phyloP scores from a whole-genome alignment of 768 basidiomycete species.

The Hydnum rufescens region DNA sequence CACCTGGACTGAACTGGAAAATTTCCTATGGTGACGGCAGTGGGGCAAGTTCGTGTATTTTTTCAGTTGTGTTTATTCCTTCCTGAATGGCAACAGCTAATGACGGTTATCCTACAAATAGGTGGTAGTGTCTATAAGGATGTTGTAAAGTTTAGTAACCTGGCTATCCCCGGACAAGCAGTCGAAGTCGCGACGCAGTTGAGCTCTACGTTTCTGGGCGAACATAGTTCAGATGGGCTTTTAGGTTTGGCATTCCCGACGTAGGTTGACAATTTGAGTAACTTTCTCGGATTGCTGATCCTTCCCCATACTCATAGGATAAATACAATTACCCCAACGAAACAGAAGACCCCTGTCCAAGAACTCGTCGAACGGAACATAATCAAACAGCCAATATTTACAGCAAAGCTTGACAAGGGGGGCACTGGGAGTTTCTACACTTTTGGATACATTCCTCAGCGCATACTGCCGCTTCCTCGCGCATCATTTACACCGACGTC shows the following conservation, averaged over 20 bases:
- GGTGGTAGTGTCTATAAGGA: constrained; percentile 5
- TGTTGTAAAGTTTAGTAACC: constrained; percentile 1
- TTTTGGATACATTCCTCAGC: constrained; percentile 2
- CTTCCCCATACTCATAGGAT: neutral
- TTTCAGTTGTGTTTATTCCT: neutral
- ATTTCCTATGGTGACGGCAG: constrained; percentile 9
- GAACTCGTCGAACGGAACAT: constrained; percentile 7
- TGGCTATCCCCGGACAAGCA: constrained; percentile 5
- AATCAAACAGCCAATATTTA: constrained; percentile 7
- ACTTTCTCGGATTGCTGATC: neutral
- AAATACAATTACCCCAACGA: neutral
- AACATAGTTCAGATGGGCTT: constrained; percentile 5
- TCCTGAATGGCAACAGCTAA: neutral
- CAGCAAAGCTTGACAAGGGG: constrained; percentile 8
- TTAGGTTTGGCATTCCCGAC: constrained; percentile 7
- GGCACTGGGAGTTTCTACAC: constrained; percentile 7
- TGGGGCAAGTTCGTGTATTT: neutral
- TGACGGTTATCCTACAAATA: neutral
- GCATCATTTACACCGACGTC: constrained; percentile 2
- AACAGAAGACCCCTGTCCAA: constrained; percentile 7
- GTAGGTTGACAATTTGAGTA: neutral
- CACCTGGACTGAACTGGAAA: constrained; percentile 3
- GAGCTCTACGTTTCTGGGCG: constrained; percentile 1
- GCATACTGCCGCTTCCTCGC: neutral
- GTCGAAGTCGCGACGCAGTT: constrained; percentile 3